Base-by-base conservation (phyloP, 352 stramenopile genomes). In the Phytophthora sojae region DNA sequence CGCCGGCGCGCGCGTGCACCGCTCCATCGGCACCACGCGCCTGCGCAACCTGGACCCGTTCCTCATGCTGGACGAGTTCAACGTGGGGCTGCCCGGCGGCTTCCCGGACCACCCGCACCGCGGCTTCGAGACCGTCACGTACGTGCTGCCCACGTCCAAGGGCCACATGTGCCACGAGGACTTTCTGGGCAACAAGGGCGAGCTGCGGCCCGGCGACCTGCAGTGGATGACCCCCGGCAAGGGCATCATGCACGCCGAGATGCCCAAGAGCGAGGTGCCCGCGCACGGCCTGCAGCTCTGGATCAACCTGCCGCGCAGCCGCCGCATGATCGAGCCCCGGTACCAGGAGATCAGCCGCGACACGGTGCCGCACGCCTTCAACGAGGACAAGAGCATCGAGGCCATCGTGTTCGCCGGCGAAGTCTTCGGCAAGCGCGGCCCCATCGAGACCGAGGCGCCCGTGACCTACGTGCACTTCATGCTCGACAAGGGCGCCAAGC, bases 71-170 rank as follows among this genome's bases (percentile, higher is more conserved):
- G 76, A 85, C 53, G 81, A 89, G 67, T 81, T 79, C 52, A 73
- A 72, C 45, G 71, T 82, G 9, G 76, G 67, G 0, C 67, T 85
- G 5, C 77, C 89, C 3, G 89, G 91, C 25, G 92, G 92, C 14
- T 98, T 97, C 79, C 89, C 92, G 0, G 76, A 90, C 26, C 94
- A 98, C 82, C 90, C 91, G 21, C 94, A 98, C 77, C 77, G 90
- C 52, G 93, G 93, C 35, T 98, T 98, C 72, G 81, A 97, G 53
- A 98, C 92, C 2, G 77, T 98, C 5, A 97, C 94, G 23, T 97
- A 97, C 76, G 80, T 95, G 65, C 70, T 98, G 26, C 81, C 78
- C 12, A 61, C 68, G 17, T 83, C 75, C 52, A 79, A 93, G 65
- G 93, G 94, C 53, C 82, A 90, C 29, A 92, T 97, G 71, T 64